These are phyloP conservation scores for Phytophthora pistaciae DNA, from an alignment of 352 stramenopile genomes.

Conservation along the genomic window DNA sequence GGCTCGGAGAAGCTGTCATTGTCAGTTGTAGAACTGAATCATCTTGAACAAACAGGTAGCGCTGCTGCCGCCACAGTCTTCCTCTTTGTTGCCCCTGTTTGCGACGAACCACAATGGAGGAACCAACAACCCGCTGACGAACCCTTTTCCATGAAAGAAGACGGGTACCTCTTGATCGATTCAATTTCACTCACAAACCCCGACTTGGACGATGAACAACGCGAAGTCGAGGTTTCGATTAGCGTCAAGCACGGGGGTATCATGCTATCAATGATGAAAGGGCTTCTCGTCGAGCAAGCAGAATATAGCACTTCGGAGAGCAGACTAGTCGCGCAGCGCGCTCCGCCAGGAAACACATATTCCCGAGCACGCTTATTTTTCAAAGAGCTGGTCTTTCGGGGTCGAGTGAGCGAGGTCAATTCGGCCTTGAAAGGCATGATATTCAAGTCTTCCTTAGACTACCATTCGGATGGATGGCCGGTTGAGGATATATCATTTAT, in stretches of 20 bases:
- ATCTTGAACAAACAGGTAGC: conserved; percentile 10
- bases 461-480: conserved; percentile 52
- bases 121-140: not conserved
- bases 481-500: conserved; percentile 45
- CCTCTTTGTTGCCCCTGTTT: conserved; percentile 61
- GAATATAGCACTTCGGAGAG: conserved; percentile 28
- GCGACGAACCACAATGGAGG: conserved; percentile 58
- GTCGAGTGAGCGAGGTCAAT: conserved; percentile 53
- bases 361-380: conserved; percentile 56
- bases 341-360: conserved; percentile 12
- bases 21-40: conserved; percentile 31
- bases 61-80: conserved; percentile 28
- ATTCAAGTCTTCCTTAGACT: conserved; percentile 59
- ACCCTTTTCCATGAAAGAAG: conserved; percentile 52
- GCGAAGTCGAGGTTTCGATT: conserved; percentile 47
- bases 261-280: conserved; percentile 56
- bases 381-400: conserved; percentile 38
- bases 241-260: conserved; percentile 52
- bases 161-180: conserved; percentile 47
- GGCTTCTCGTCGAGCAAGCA: conserved; percentile 38
- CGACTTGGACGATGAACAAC: conserved; percentile 41
- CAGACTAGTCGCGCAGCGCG: conserved; percentile 21
- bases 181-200: conserved; percentile 39
- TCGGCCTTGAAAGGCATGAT: conserved; percentile 59
- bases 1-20: conserved; percentile 61